Conservation (phyloP, 2,329 filamentous ascomycete genomes). For the Colletotrichum sp. region DNA sequence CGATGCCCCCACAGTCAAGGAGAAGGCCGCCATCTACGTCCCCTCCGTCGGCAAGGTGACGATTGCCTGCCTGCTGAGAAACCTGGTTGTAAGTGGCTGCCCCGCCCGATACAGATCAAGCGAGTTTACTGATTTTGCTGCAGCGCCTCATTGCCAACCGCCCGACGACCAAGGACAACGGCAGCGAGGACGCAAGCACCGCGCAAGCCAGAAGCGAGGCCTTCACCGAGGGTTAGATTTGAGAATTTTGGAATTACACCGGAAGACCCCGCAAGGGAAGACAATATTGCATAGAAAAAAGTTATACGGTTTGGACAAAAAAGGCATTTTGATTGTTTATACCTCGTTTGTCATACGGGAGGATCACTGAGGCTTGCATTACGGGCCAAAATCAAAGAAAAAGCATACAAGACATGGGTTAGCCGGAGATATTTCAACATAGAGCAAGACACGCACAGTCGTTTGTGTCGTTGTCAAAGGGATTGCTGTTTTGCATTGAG, state of each 20-base stretch:
- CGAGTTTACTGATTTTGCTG: neutral
- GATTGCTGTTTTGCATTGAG: neutral
- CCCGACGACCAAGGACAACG: constrained; percentile 40
- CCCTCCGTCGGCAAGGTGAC: constrained; percentile 98
- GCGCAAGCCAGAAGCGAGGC: constrained; percentile 46
- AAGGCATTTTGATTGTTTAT: neutral
- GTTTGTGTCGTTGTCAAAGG: neutral
- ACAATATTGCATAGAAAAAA: neutral
- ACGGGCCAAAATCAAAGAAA: constrained; percentile 1
- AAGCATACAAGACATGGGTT: constrained; percentile 12
- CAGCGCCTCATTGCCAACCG: constrained; percentile 60
- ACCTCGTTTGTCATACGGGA: constrained; percentile 1
- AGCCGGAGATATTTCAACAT: constrained; percentile 3
- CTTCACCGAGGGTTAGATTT: constrained; percentile 40
- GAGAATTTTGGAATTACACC: neutral
- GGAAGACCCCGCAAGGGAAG: neutral
- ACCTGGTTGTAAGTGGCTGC: constrained; percentile 74
- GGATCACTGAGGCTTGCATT: constrained; percentile 1
- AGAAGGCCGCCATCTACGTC: constrained; percentile 96
- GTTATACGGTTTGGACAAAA: neutral
- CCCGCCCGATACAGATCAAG: neutral
- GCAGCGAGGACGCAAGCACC: constrained; percentile 26
- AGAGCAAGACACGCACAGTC: neutral
- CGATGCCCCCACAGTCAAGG: constrained; percentile 81
- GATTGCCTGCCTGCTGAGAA: constrained; percentile 88